A percentile compares a stretch with the other conserved stretches of the same genome.
Conservation (phyloP, 768 basidiomycete genomes). For the Mycena alexandri region DNA sequence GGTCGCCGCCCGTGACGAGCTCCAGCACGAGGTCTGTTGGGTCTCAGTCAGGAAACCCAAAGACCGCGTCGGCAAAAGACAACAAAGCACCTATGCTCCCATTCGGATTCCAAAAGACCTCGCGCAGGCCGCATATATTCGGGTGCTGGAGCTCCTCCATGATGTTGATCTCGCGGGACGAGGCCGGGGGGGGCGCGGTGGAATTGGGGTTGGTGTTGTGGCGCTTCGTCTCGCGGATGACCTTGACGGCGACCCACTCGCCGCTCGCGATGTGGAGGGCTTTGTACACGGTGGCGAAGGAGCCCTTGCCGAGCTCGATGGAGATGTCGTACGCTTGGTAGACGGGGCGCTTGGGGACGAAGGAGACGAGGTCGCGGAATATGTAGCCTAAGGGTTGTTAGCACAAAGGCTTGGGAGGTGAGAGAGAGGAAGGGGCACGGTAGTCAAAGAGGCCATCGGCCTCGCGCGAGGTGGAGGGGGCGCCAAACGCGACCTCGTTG, state of each 20-base stretch:
- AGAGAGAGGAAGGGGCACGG: slow-evolving; percentile 59
- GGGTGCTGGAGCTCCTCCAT: slow-evolving; percentile 66
- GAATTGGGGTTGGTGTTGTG: slow-evolving; percentile 15
- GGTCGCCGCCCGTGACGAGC: slow-evolving; percentile 23
- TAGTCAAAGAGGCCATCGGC: slow-evolving; percentile 73
- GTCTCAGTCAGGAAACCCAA: slow-evolving; percentile 46
- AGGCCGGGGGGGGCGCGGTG: slow-evolving; percentile 4
- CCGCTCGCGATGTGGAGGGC: slow-evolving; percentile 81
- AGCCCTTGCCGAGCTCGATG: slow-evolving; percentile 86
- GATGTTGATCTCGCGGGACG: slow-evolving; percentile 67
- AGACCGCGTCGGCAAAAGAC: slow-evolving; percentile 74
- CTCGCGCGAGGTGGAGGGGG: slow-evolving; percentile 57
- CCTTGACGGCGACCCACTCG: slow-evolving; percentile 88
- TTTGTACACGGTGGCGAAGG: slow-evolving; percentile 92
- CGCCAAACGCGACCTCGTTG: slow-evolving; percentile 90
- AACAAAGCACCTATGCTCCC: slow-evolving; percentile 37
- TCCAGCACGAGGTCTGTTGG: slow-evolving; percentile 32
- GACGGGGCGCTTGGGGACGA: slow-evolving; percentile 64
- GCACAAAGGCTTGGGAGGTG: not conserved
- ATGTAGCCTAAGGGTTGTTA: slow-evolving; percentile 75
- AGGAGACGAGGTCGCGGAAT: slow-evolving; percentile 72
- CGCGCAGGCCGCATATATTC: slow-evolving; percentile 71
- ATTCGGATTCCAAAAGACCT: slow-evolving; percentile 67
- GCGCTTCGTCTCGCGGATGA: slow-evolving; percentile 68
- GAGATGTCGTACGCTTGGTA: slow-evolving; percentile 76